Evolutionary conservation across 1,139 yeast genomes (phyloP).

Genomic region (Hemisphaericaspora subhashii): DNA sequence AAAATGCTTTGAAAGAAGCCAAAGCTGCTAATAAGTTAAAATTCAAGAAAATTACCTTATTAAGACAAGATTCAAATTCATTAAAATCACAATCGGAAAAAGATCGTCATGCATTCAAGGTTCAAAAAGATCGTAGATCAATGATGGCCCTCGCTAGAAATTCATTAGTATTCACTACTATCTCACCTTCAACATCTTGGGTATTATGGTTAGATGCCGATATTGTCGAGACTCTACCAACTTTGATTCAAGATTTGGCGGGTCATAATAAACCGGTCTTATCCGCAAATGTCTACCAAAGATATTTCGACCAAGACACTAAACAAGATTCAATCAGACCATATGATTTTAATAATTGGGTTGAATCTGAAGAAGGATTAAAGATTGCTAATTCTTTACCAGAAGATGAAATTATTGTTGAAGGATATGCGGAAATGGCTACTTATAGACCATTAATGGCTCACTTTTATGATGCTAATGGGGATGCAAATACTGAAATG

Average conservation of each 20-base stretch:
- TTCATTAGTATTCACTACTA: slow-evolving; percentile 83
- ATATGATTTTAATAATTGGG: slow-evolving; percentile 96
- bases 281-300: slow-evolving; percentile 91
- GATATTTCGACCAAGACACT: slow-evolving; percentile 61
- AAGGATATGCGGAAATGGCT: slow-evolving; percentile 89
- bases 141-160: slow-evolving; percentile 94
- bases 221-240: slow-evolving; percentile 81
- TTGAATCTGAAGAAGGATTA: slow-evolving; percentile 84
- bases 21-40: slow-evolving; percentile 60
- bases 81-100: slow-evolving; percentile 69
- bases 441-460: slow-evolving; percentile 98
- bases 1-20: slow-evolving; percentile 61
- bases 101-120: slow-evolving; percentile 68
- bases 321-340: slow-evolving; percentile 70
- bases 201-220: slow-evolving; percentile 95
- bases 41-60: slow-evolving; percentile 77
- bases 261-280: slow-evolving; percentile 81
- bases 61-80: slow-evolving; percentile 87
- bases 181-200: slow-evolving; percentile 92
- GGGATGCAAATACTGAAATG: slow-evolving; percentile 64
- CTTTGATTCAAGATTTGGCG: slow-evolving; percentile 85
- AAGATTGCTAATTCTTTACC: slow-evolving; percentile 67
- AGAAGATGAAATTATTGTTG: slow-evolving; percentile 90
- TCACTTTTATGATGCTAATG: slow-evolving; percentile 67
- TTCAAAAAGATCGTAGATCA: slow-evolving; percentile 86